A percentile compares a stretch with the other conserved stretches of the same genome.
These are phyloP conservation scores for Harringtonia lauricola DNA, from an alignment of 2,329 filamentous ascomycete species.

Conservation along the genomic window DNA sequence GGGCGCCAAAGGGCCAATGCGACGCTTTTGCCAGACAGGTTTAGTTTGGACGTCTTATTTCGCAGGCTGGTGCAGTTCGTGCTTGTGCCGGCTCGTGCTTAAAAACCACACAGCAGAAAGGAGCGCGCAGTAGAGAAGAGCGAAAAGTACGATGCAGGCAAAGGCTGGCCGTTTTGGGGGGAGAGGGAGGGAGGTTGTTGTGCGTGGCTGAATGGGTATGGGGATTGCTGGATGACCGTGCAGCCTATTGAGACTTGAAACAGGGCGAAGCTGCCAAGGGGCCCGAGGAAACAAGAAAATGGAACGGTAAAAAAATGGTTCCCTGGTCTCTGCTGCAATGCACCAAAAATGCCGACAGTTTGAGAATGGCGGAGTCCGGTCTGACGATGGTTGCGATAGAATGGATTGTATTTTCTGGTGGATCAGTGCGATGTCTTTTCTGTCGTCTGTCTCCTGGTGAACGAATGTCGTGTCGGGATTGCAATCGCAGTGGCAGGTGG, in stretches of 20 bases:
- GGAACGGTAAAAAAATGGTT: not conserved
- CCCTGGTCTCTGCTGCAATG: not conserved
- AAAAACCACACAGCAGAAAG: not conserved
- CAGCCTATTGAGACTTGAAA: not conserved
- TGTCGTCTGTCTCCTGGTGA: no score
- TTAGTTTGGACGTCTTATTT: not conserved
- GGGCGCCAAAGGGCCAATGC: not conserved
- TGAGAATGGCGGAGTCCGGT: not conserved
- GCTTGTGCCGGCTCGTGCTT: not conserved
- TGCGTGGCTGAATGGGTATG: no score
- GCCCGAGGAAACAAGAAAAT: not conserved
- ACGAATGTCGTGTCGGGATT: no score
- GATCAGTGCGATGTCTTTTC: not conserved
- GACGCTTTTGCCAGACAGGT: not conserved
- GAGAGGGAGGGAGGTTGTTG: no score
- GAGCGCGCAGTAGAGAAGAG: not conserved
- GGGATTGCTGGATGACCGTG: no score
- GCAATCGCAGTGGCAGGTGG: no score
- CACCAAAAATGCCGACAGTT: not conserved
- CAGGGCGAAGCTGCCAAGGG: not conserved
- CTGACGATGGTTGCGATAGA: not conserved
- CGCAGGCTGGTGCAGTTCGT: constrained; percentile 2
- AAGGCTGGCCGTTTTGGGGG: not conserved
- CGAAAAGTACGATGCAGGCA: not conserved
- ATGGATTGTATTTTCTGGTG: not conserved